Percentiles rank a stretch among this genome's conserved stretches.
Conservation (phyloP, 768 basidiomycete genomes). For the Leucosporidium scottii region DNA sequence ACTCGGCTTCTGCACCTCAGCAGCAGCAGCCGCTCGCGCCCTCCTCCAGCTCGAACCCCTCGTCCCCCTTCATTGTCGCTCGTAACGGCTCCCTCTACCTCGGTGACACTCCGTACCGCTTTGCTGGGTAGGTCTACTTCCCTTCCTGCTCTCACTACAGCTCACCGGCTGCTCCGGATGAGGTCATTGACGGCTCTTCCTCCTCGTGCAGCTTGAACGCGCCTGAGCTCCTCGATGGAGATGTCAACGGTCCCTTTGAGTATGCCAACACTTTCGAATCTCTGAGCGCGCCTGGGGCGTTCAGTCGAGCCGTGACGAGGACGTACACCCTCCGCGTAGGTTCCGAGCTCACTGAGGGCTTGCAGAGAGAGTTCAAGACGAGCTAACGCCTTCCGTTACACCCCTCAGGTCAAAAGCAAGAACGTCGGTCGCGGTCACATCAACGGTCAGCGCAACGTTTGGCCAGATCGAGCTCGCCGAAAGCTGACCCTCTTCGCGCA, state of each 20-base stretch:
- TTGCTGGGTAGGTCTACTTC: neutral
- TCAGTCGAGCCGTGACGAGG: slow-evolving; percentile 25
- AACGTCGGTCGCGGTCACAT: slow-evolving; percentile 31
- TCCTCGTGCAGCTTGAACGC: slow-evolving; percentile 33
- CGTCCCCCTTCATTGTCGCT: neutral
- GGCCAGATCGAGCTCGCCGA: too few species aligned
- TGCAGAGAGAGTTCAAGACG: too few species aligned
- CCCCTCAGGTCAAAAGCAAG: slow-evolving; percentile 17
- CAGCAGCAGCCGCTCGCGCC: neutral
- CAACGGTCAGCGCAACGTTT: slow-evolving; percentile 1
- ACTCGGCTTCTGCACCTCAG: too few species aligned
- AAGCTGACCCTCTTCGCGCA: too few species aligned
- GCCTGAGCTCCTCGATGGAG: slow-evolving; percentile 35
- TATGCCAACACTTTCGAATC: slow-evolving; percentile 24
- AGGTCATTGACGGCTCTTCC: neutral
- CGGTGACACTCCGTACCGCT: neutral
- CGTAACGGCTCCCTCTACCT: neutral
- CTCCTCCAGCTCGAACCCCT: neutral
- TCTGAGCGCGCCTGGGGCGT: neutral
- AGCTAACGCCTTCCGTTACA: too few species aligned
- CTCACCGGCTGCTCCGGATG: too few species aligned
- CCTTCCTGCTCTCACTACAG: too few species aligned
- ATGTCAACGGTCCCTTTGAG: slow-evolving; percentile 30
- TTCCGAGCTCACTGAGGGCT: neutral
- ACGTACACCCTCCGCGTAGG: slow-evolving; percentile 31